Base-by-base conservation (phyloP, 208 protist genomes). In the Crithidia brevicula region DNA sequence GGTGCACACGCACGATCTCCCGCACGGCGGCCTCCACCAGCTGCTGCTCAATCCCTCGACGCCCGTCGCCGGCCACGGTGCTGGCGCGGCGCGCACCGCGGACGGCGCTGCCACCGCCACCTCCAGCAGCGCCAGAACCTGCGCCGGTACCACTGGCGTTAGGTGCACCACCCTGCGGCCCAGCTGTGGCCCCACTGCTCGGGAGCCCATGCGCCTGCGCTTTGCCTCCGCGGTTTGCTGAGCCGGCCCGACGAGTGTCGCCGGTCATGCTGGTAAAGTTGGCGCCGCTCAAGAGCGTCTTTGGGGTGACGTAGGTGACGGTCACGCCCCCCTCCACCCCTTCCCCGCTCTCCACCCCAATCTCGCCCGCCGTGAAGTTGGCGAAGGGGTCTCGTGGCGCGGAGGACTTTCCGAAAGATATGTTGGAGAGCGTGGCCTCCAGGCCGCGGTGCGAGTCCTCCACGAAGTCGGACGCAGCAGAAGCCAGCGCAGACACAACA, bases 1-100 rank as follows among this genome's bases (percentile, higher is more conserved):
- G 45, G 79, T 95, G 81, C 18, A 84, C 85, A 3, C 79, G 60
- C 27, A 86, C 67, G 31, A 93, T 33, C 62, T 95, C 89, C 38
- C 72, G 65, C 15, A 68, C 43, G 6, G 89, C 72, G 0, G 63
- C 58, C 4, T 95, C 89, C 2, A 72, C 69, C n/a, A 93, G 69
- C 16, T 79, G 49, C 46, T 78, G 71, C 49, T 91, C 82, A 25
- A 64, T 49, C 43, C 76, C 59, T 22, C 77, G 79, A 0, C 75
- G 71, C 31, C 86, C 77, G 30, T 82, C 74, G 18, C 81, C 6
- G 28, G 52, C 34, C 28, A 28, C 4, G 33, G 60, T 59, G 22
- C 50, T 38, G 16, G 30, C 11, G 23, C 68, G 52, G n/a, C 59
- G 45, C 22, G 27, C 25, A 27, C 59, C 43, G 38, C 50, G 60